Evolutionary conservation across 176 grass and related monocot species (phyloP).

Genomic region (Cymbopogon citratus): DNA sequence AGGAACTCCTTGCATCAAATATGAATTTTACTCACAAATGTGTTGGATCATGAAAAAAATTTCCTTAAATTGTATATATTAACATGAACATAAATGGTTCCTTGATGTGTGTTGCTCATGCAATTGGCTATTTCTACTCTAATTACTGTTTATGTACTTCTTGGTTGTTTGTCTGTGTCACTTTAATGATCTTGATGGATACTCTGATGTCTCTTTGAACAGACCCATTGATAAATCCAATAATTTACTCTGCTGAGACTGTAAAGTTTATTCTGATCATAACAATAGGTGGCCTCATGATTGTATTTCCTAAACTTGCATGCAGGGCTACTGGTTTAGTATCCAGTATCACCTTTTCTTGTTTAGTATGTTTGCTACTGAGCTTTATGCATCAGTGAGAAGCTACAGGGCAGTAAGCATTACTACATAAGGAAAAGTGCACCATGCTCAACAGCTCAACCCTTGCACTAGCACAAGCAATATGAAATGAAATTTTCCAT

Average conservation of each 20-base stretch:
- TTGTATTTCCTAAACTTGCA: neutral
- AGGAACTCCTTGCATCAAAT: neutral
- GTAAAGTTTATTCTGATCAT: neutral
- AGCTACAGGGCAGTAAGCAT: constrained; percentile 2
- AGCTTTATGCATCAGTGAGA: neutral
- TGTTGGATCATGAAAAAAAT: neutral
- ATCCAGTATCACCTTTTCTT: neutral
- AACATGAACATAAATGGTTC: neutral
- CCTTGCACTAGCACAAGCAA: neutral
- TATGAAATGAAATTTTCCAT: constrained; percentile 10
- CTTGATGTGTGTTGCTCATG: constrained; percentile 9
- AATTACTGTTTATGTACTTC: neutral
- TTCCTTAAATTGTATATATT: neutral
- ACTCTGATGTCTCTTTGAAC: neutral
- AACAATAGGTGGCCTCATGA: neutral
- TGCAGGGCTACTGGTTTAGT: neutral
- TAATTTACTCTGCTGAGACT: neutral
- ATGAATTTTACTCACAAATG: neutral
- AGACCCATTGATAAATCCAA: neutral
- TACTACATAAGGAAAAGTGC: neutral
- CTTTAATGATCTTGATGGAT: neutral
- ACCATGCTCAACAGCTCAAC: neutral
- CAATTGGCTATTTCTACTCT: neutral
- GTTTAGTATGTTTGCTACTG: neutral
- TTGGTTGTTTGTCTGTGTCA: neutral